Evolutionary conservation across 768 basidiomycete species (phyloP).

Genomic region (Rhizopogon salebrosus): DNA sequence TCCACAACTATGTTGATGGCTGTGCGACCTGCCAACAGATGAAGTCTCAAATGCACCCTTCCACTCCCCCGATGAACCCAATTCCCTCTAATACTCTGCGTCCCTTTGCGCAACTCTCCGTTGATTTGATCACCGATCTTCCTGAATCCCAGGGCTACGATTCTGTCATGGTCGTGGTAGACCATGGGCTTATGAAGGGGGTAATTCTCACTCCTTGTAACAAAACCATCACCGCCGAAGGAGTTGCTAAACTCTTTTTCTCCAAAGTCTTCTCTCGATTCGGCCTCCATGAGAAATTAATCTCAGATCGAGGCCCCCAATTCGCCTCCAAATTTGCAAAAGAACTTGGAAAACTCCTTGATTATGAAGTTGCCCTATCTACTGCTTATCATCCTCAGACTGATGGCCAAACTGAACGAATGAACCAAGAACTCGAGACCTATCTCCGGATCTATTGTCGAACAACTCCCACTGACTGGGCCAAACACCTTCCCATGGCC

Average conservation of each 20-base stretch:
- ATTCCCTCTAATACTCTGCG: not conserved
- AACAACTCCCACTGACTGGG: conserved; percentile 4
- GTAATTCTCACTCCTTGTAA: too few species aligned
- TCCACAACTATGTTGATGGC: conserved; percentile 20
- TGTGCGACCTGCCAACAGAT: conserved; percentile 19
- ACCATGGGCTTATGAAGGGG: too few species aligned
- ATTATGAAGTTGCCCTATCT: conserved; percentile 15
- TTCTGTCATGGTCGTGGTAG: too few species aligned
- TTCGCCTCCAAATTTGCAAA: conserved; percentile 19
- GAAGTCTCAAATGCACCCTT: conserved; percentile 2
- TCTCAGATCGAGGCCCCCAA: conserved; percentile 8
- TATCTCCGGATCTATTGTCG: conserved; percentile 12
- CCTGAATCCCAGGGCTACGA: too few species aligned
- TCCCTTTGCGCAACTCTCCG: conserved; percentile 16
- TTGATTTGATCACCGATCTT: conserved; percentile 22
- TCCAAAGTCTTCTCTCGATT: too few species aligned
- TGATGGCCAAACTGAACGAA: conserved; percentile 19
- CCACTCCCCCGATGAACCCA: not conserved
- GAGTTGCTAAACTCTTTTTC: too few species aligned
- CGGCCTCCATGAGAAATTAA: not conserved
- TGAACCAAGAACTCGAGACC: conserved; percentile 11
- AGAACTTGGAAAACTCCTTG: conserved; percentile 14
- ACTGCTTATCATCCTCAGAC: conserved; percentile 35
- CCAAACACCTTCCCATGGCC: conserved; percentile 13
- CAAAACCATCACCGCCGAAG: too few species aligned